phyloP scores from a whole-genome alignment of 768 basidiomycete species.

The Pisolithus orientalis region DNA sequence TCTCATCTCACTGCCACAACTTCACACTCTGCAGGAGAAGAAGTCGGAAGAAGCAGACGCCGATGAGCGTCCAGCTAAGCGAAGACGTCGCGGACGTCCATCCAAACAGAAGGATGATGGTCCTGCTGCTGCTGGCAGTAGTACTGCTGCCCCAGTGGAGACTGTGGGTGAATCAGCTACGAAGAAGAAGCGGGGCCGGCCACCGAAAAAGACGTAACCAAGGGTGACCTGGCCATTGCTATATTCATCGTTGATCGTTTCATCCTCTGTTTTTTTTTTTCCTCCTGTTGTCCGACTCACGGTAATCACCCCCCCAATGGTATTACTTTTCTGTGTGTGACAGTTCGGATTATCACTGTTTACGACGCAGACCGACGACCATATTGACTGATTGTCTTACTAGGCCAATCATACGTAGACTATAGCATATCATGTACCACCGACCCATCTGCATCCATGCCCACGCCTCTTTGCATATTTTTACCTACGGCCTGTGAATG shows the following conservation, averaged over 20 bases:
- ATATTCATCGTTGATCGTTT: slow-evolving; percentile 19
- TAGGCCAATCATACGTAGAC: slow-evolving; percentile 30
- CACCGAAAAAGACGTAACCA: slow-evolving; percentile 40
- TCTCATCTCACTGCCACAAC: slow-evolving; percentile 19
- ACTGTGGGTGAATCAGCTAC: slow-evolving; percentile 41
- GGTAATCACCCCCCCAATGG: not conserved
- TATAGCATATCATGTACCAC: slow-evolving; percentile 21
- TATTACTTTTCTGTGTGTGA: slow-evolving; percentile 27
- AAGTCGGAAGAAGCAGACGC: slow-evolving; percentile 41
- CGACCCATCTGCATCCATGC: slow-evolving; percentile 4
- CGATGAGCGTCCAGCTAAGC: slow-evolving; percentile 51
- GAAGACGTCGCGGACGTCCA: slow-evolving; percentile 63
- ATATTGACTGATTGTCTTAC: slow-evolving; percentile 28
- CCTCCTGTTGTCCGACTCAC: slow-evolving; percentile 7
- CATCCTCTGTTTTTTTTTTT: slow-evolving; percentile 22
- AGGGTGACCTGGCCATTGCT: slow-evolving; percentile 3
- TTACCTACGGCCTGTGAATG: slow-evolving; percentile 26
- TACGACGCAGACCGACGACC: slow-evolving; percentile 30
- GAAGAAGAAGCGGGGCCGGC: slow-evolving; percentile 72
- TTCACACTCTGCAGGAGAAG: slow-evolving; percentile 22
- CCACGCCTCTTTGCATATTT: slow-evolving; percentile 25
- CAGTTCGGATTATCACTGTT: slow-evolving; percentile 7
- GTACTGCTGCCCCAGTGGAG: slow-evolving; percentile 23
- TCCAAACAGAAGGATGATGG: slow-evolving; percentile 53
- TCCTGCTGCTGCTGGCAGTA: slow-evolving; percentile 28